Conservation (phyloP, 495 filamentous ascomycete genomes). For the Tuber aestivum region DNA sequence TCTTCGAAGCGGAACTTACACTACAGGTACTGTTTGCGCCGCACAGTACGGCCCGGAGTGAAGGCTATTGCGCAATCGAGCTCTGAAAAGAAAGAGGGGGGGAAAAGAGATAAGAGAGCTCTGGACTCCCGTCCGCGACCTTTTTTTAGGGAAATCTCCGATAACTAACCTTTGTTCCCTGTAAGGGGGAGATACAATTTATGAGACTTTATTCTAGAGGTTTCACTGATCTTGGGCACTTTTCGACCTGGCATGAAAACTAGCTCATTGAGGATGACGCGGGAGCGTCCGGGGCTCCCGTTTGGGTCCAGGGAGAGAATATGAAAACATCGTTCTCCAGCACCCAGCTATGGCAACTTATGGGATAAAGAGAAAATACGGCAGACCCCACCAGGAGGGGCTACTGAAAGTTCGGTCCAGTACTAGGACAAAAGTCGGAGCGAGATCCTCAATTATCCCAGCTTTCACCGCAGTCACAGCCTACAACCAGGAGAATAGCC, state of each 20-base stretch:
- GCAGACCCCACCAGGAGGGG: neutral
- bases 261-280: neutral
- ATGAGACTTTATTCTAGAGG: neutral
- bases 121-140: neutral
- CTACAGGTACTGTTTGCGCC: too few species aligned
- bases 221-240: too few species aligned
- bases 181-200: neutral
- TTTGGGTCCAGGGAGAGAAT: neutral
- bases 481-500: too few species aligned
- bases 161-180: neutral
- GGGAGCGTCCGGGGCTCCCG: neutral
- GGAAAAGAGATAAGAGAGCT: neutral
- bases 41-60: neutral
- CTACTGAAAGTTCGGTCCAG: too few species aligned
- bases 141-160: neutral
- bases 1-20: neutral
- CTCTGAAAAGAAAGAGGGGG: neutral
- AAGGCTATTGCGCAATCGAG: neutral
- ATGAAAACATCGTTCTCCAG: neutral
- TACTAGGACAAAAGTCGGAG: neutral
- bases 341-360: neutral
- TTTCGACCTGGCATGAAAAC: neutral
- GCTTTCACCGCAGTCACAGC: neutral
- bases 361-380: neutral
- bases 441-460: neutral